A percentile compares a stretch with the other conserved stretches of the same genome.
These are phyloP conservation scores for Hypoxylon fragiforme DNA, from an alignment of 495 filamentous ascomycete species.

Conservation along the genomic window DNA sequence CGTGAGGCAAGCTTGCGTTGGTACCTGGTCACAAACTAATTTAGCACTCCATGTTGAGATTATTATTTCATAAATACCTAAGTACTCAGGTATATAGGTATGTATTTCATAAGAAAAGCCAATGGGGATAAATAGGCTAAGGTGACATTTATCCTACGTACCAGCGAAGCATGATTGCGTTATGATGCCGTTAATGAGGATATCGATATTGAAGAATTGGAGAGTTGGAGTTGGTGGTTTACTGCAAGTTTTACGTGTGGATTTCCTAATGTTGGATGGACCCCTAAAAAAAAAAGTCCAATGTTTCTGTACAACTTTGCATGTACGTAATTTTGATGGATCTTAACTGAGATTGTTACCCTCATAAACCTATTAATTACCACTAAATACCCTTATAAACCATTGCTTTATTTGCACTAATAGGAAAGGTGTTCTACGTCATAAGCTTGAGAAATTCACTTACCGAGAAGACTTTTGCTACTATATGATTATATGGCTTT, in stretches of 20 bases:
- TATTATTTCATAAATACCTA: too few relatives aligned
- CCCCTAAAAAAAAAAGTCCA: conserved; percentile 1
- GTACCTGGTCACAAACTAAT: too few relatives aligned
- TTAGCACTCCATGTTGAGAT: conserved; percentile 9
- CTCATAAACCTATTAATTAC: not conserved
- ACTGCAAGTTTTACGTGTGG: conserved; percentile 24
- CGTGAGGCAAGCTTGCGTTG: conserved; percentile 76
- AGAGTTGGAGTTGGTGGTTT: conserved; percentile 18
- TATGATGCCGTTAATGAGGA: conserved; percentile 20
- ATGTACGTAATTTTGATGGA: not conserved
- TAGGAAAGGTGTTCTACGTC: not conserved
- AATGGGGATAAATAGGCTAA: conserved; percentile 3
- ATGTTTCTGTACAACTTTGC: not conserved
- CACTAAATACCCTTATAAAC: too few relatives aligned
- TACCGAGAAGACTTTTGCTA: too few relatives aligned
- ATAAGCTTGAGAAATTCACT: too few relatives aligned
- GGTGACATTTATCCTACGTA: conserved; percentile 32
- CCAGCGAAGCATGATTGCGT: conserved; percentile 38
- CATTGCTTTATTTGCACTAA: conserved; percentile 3
- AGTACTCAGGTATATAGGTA: too few relatives aligned
- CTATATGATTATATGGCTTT: too few relatives aligned
- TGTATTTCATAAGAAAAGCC: too few relatives aligned
- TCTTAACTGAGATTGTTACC: too few relatives aligned
- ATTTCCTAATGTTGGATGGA: not conserved
- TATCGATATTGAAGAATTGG: conserved; percentile 19